Percentiles rank a stretch among this genome's conserved stretches.
These are phyloP conservation scores for Calonectria naviculata DNA, from an alignment of 2,329 filamentous ascomycete genomes.

Conservation along the genomic window DNA sequence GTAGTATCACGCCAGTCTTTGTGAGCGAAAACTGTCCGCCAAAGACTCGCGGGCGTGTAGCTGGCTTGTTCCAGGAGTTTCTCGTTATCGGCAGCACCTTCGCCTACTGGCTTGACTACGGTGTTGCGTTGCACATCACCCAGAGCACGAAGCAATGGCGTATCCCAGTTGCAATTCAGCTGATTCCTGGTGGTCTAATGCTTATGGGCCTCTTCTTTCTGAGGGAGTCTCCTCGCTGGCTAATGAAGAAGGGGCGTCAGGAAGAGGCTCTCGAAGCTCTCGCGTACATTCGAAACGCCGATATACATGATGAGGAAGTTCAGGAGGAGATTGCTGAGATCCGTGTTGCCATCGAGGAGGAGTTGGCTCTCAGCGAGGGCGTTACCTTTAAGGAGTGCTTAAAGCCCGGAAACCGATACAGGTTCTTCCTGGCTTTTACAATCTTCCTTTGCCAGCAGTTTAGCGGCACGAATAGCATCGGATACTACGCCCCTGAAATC, in stretches of 20 bases:
- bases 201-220: slow-evolving; percentile 12
- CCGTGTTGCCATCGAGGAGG: not conserved
- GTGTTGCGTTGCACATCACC: slow-evolving; percentile 25
- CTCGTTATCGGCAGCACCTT: slow-evolving; percentile 33
- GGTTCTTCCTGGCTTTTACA: slow-evolving; percentile 9
- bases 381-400: slow-evolving; percentile 10
- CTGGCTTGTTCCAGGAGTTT: slow-evolving; percentile 36
- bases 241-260: slow-evolving; percentile 30
- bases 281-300: slow-evolving; percentile 12
- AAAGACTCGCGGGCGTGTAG: slow-evolving; percentile 32
- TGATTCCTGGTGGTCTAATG: slow-evolving; percentile 16
- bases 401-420: slow-evolving; percentile 2
- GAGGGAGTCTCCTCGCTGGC: slow-evolving; percentile 35
- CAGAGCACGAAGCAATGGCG: slow-evolving; percentile 28
- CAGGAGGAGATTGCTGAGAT: slow-evolving; percentile 8
- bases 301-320: not conserved
- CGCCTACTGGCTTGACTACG: slow-evolving; percentile 30
- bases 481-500: slow-evolving; percentile 45
- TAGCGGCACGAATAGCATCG: slow-evolving; percentile 45
- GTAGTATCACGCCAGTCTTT: slow-evolving; percentile 36
- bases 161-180: slow-evolving; percentile 16
- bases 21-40: slow-evolving; percentile 35
- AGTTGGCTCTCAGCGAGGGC: slow-evolving; percentile 7
- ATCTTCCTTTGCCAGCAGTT: slow-evolving; percentile 33
- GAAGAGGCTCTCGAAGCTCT: slow-evolving; percentile 23